Evolutionary conservation across 2,329 filamentous ascomycete species (phyloP), one percentile per base, ranked within the genome.

Genomic region (Fonsecaea nubica): DNA sequence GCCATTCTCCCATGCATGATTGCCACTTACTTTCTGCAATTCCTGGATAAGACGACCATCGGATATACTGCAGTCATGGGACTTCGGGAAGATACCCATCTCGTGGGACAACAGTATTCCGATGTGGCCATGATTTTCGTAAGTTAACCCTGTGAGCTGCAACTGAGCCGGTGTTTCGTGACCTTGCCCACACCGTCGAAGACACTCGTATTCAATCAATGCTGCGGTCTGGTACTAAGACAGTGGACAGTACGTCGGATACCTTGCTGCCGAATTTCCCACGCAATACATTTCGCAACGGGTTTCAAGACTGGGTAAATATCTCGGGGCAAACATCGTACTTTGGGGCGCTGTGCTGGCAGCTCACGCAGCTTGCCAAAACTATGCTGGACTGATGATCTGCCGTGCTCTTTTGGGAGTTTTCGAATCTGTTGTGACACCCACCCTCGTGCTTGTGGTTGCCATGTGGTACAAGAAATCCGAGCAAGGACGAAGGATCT

Each of bases 1-100:
- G 73, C 69, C 6, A 67, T 77, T 52, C 66, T 77, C n/a, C 76
- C 76, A 0, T 74, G 71, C 36, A 76, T 77, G 75, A 74, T 77
- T 33, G 73, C 72, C 18, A 75, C 73, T 55, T 77, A 77, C 50
- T 67, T 75, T 3, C 65, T 77, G 50, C 75, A 77, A 58, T 77
- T 75, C 40, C 62, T 77, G 42, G 72, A 74, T 63, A 74, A 74
- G 63, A 74, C 72, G 15, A 72, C 71, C 18, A 65, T 72, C 33
- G 64, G 62, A 83, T 90, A 90, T 73, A 86, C 86, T 13, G 85
- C 85, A 63, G 83, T 87, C 0, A 87, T 86, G 66, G 85, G 87
- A 56, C 76, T 87, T 0, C 82, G 86, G 66, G 74, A 76, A 12
- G 80, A 80, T 25, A 85, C 84, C 0, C 75, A 79, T 18, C 85